These are phyloP conservation scores for Aspergillus piperis DNA, from an alignment of 2,329 filamentous ascomycete genomes.

Conservation along the genomic window DNA sequence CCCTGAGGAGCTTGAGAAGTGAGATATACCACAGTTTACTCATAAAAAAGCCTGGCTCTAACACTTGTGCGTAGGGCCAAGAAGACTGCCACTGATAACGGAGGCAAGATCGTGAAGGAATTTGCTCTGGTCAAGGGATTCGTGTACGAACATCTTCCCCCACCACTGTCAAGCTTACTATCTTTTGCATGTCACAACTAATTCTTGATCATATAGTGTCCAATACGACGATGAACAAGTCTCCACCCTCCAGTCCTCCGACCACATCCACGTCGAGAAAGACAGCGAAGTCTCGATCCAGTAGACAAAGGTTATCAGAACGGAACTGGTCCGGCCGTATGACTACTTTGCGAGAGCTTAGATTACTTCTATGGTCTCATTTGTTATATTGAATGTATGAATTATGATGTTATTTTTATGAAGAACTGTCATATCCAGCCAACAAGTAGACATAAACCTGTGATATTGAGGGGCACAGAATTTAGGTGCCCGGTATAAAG, in stretches of 20 bases:
- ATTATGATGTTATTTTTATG: too few species aligned
- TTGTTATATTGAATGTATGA: too few species aligned
- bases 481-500: too few species aligned
- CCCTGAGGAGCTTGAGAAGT: constrained; percentile 68
- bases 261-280: constrained; percentile 76
- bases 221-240: constrained; percentile 69
- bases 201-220: constrained; percentile 57
- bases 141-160: constrained; percentile 62
- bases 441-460: too few species aligned
- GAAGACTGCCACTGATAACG: constrained; percentile 70
- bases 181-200: background rate
- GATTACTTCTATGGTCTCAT: too few species aligned
- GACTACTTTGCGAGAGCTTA: too few species aligned
- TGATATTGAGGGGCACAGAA: too few species aligned
- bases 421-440: too few species aligned
- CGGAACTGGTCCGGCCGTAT: too few species aligned
- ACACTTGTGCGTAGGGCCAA: constrained; percentile 62
- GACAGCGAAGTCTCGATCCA: constrained; percentile 72
- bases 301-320: constrained; percentile 45
- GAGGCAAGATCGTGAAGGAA: constrained; percentile 81
- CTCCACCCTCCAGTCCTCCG: constrained; percentile 64
- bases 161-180: background rate
- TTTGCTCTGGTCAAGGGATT: constrained; percentile 90
- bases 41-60: constrained; percentile 5
- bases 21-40: constrained; percentile 30